Base-by-base conservation (phyloP, 2,329 filamentous ascomycete genomes). In the Cytospora chrysosperma region DNA sequence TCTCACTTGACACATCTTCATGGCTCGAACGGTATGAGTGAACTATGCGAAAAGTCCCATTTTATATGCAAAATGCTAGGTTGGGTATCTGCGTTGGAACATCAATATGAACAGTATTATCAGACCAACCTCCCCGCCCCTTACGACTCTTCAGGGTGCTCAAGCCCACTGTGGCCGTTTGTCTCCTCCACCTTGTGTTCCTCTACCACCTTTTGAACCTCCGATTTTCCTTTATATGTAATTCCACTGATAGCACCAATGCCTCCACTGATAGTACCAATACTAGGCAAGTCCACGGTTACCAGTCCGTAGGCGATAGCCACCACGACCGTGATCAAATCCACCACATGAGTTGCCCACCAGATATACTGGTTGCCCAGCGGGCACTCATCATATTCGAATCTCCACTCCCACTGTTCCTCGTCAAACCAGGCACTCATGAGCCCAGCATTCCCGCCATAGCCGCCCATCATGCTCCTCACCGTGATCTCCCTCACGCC, bases 401-500 rank as follows among this genome's bases (percentile, higher is more conserved):
- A 91, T 68, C 83, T 83, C 95, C 95, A 99, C 73, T 90, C 86
- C 81, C 86, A 88, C 1, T 76, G 75, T 2, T 82, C 79, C 62
- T 84, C 75, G 74, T 98, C 92, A 72, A 94, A 98, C 94, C 94
- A 99, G 0, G 91, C 83, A 66, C 90, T 95, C 49, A 99, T 77
- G 50, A 99, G 80, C 0, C 93, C 95, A 0, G 93, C 92, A 73
- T 97, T 95, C 24, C 95, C 95, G n/a, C 87, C 89, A 75, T 90
- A 99, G 62, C 91, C 91, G 62, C 95, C 95, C 95, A 99, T 99
- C 93, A 99, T 98, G 75, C 92, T 97, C 64, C 93, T 88, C 2
- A 99, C 90, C 0, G 95, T 99, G 68, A 98, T 87, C 76, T 99
- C 95, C 30, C 94, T 83, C 7, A 97, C 80, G 0, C 89, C 89